Evolutionary conservation across 177 flowering plant genomes (phyloP).

Genomic region (Vitis hybrid): DNA sequence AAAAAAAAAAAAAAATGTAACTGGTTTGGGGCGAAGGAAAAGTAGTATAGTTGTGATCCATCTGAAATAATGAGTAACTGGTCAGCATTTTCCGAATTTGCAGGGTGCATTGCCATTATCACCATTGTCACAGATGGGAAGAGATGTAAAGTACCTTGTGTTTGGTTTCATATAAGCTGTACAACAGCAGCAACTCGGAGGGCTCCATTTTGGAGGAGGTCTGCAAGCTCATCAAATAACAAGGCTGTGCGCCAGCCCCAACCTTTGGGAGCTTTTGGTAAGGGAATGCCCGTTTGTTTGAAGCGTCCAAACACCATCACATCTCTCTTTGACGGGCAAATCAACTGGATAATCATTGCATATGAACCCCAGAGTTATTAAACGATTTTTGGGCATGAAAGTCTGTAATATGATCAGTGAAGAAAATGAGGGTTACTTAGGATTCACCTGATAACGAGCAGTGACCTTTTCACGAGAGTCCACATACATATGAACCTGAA

Average conservation of each 20-base stretch:
- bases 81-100: not conserved
- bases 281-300: constrained; percentile 86
- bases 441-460: constrained; percentile 89
- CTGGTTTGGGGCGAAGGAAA: not conserved
- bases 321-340: constrained; percentile 94
- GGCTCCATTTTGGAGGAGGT: constrained; percentile 86
- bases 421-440: not conserved
- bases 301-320: constrained; percentile 90
- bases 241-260: constrained; percentile 99
- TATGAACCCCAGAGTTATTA: not conserved
- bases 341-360: constrained; percentile 45
- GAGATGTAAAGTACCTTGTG: not conserved
- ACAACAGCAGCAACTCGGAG: constrained; percentile 85
- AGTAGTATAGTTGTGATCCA: too few species aligned
- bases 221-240: constrained; percentile 82
- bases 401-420: not conserved
- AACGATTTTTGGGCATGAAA: not conserved
- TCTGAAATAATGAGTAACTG: constrained; percentile 1
- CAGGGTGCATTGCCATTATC: not conserved
- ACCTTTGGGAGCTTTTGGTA: constrained; percentile 98
- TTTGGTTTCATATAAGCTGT: constrained; percentile 62
- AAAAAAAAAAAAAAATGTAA: not conserved
- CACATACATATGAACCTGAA: constrained; percentile 83
- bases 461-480: constrained; percentile 94
- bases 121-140: not conserved